Evolutionary conservation across 345 rosid species (phyloP).

Genomic region (Brassica juncea): DNA sequence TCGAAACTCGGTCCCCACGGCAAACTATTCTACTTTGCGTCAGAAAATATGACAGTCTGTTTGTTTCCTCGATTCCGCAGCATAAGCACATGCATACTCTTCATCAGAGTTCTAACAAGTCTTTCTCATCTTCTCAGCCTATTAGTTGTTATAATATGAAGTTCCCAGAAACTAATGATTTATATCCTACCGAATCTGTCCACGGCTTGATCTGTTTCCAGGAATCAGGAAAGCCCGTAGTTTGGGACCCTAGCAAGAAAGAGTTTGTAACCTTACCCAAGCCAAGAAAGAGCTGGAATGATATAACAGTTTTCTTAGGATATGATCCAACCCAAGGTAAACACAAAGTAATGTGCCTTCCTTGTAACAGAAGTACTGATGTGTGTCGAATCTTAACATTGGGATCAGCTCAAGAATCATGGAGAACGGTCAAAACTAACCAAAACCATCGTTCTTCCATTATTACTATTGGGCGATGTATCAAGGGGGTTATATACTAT

Average conservation of each 20-base stretch:
- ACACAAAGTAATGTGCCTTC: constrained; percentile 14
- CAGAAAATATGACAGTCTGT: not conserved
- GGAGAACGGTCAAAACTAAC: not conserved
- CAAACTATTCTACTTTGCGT: not conserved
- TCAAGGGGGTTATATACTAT: constrained; percentile 15
- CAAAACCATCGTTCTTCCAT: not conserved
- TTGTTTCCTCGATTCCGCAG: not conserved
- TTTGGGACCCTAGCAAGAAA: constrained; percentile 7
- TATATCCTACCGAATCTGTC: not conserved
- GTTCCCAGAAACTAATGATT: not conserved
- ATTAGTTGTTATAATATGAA: not conserved
- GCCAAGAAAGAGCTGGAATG: not conserved
- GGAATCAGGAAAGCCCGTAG: not conserved
- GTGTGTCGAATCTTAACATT: not conserved
- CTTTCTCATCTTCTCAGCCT: not conserved
- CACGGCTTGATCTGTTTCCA: constrained; percentile 8
- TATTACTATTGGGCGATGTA: not conserved
- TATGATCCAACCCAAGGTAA: not conserved
- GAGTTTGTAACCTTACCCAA: not conserved
- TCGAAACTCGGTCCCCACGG: not conserved
- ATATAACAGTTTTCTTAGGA: not conserved
- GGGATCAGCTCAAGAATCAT: constrained; percentile 2
- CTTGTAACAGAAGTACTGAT: not conserved
- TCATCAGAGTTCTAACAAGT: not conserved
- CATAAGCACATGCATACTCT: not conserved